Evolutionary conservation across 2,329 filamentous ascomycete genomes (phyloP).

Genomic region (Amauroascus verrucosus): DNA sequence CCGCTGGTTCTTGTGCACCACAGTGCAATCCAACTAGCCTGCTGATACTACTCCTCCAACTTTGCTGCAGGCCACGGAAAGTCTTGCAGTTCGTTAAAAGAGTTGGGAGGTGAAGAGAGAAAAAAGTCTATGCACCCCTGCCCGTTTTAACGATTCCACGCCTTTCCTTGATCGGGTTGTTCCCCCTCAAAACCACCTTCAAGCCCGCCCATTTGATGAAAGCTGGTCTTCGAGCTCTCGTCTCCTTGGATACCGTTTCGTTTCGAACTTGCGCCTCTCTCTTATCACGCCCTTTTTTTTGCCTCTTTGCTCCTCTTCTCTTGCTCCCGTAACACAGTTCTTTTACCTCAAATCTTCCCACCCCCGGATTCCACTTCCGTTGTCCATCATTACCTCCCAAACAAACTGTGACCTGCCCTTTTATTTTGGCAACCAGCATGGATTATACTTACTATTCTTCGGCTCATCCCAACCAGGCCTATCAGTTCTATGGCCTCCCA

Average conservation of each 20-base stretch:
- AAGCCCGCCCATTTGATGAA: background rate
- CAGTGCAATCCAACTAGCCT: no score
- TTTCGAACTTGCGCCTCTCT: no score
- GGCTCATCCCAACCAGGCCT: background rate
- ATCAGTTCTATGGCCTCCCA: slow-evolving; percentile 8
- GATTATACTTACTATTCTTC: slow-evolving; percentile 9
- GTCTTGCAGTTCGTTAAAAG: background rate
- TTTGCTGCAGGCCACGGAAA: background rate
- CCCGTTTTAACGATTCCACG: slow-evolving; percentile 3
- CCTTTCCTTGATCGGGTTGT: slow-evolving; percentile 5
- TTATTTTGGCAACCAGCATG: background rate
- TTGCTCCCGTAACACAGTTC: no score
- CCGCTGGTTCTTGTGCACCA: background rate
- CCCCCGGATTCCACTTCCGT: no score
- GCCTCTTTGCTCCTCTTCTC: no score
- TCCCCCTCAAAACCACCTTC: background rate
- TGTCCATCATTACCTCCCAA: background rate
- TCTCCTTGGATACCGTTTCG: background rate
- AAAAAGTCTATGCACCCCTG: slow-evolving; percentile 2
- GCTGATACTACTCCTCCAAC: no score
- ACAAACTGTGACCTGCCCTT: background rate
- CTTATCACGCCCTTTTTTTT: no score
- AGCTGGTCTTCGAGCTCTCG: background rate
- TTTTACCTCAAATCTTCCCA: no score
- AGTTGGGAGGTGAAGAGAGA: background rate